phyloP scores from a whole-genome alignment of 2,329 filamentous ascomycete genomes.

The Cladobotryum mycophilum region DNA sequence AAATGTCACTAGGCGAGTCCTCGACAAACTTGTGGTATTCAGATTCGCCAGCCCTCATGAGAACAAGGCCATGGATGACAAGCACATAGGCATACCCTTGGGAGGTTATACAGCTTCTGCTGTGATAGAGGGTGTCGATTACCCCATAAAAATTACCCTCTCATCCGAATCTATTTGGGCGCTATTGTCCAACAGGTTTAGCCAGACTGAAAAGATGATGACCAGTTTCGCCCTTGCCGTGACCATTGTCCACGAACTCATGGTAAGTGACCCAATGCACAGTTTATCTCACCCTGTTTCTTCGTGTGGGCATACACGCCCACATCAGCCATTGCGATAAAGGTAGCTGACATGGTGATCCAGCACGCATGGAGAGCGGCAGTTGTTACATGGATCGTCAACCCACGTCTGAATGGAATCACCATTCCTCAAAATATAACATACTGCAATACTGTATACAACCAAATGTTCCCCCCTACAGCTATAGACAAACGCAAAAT shows the following conservation, averaged over 20 bases:
- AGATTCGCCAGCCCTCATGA: constrained; percentile 4
- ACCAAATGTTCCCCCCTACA: constrained; percentile 3
- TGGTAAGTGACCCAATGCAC: constrained; percentile 15
- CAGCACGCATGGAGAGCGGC: constrained; percentile 16
- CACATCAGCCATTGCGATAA: neutral
- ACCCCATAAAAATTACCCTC: constrained; percentile 5
- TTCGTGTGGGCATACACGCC: too few species aligned
- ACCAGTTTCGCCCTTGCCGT: constrained; percentile 15
- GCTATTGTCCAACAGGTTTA: constrained; percentile 18
- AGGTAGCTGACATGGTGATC: neutral
- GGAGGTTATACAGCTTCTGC: neutral
- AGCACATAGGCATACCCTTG: neutral
- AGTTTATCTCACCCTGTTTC: too few species aligned
- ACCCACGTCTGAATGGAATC: constrained; percentile 15
- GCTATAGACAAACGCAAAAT: neutral
- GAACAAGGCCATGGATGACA: neutral
- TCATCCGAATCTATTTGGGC: constrained; percentile 20
- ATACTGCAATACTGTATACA: constrained; percentile 11
- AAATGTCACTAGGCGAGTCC: neutral
- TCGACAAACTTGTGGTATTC: neutral
- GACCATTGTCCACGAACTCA: constrained; percentile 23
- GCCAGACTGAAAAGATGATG: constrained; percentile 21
- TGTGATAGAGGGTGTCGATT: neutral
- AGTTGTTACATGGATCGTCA: constrained; percentile 14
- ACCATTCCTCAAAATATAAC: neutral